A percentile compares a stretch with the other conserved stretches of the same genome.
These are phyloP conservation scores for Solanum paucissectum DNA, from an alignment of 257 asterid species.

Conservation along the genomic window DNA sequence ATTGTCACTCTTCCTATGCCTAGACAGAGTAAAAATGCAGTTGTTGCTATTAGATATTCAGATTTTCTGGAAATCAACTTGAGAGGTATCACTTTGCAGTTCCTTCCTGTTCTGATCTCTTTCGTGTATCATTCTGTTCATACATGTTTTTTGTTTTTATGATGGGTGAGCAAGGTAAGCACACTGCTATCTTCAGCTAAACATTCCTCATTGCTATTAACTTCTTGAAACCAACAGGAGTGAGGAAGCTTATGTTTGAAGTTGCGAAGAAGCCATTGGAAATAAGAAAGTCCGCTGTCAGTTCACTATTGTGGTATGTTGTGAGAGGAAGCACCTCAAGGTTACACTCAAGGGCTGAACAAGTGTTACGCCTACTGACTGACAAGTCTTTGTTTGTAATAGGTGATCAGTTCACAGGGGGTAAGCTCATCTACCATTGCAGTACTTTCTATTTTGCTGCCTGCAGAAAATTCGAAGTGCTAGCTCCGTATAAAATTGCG, in stretches of 20 bases:
- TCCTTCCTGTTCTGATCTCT: neutral
- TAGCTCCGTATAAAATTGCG: neutral
- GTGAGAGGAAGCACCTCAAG: conserved; percentile 60
- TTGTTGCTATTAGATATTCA: neutral
- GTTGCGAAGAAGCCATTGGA: conserved; percentile 56
- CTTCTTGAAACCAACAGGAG: conserved; percentile 35
- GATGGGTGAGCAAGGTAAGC: neutral
- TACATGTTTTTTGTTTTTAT: neutral
- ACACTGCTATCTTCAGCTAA: neutral
- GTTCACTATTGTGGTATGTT: conserved; percentile 53
- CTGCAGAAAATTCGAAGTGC: neutral
- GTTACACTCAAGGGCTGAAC: conserved; percentile 63
- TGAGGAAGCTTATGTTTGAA: conserved; percentile 54
- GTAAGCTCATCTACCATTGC: conserved; percentile 19
- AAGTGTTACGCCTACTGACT: conserved; percentile 37
- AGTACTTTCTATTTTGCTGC: neutral
- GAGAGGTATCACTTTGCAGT: neutral
- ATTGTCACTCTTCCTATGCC: neutral
- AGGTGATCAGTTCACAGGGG: conserved; percentile 44
- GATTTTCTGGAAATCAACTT: neutral
- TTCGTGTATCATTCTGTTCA: neutral
- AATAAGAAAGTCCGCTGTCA: conserved; percentile 49
- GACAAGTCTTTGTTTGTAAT: conserved; percentile 36
- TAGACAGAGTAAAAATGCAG: neutral
- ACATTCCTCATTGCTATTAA: neutral